Evolutionary conservation across 1,284 basidiomycete species (phyloP).

Genomic region (Fomitopsis pinicola): DNA sequence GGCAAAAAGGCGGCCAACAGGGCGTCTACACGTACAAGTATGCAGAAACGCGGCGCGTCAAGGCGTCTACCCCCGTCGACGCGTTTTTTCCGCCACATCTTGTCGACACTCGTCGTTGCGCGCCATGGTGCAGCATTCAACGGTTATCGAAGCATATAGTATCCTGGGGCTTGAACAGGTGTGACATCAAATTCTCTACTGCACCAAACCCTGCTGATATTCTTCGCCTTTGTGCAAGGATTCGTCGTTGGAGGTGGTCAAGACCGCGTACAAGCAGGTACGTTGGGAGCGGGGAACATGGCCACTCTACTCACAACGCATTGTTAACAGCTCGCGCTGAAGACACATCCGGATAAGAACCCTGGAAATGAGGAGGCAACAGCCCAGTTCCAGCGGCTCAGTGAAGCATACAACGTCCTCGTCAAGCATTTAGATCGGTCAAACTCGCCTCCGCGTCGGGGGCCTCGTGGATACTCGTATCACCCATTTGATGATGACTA

Average conservation of each 20-base stretch:
- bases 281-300: not conserved
- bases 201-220: not conserved
- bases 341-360: slow-evolving; percentile 74
- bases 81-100: slow-evolving; percentile 6
- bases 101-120: not conserved
- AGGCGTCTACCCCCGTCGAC: not conserved
- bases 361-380: slow-evolving; percentile 60
- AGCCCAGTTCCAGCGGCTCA: slow-evolving; percentile 59
- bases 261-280: slow-evolving; percentile 65
- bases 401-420: slow-evolving; percentile 62
- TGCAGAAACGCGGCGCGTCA: not conserved
- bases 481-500: slow-evolving; percentile 28
- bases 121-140: slow-evolving; percentile 22
- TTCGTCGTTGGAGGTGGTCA: slow-evolving; percentile 56
- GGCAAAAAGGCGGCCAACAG: too few relatives aligned
- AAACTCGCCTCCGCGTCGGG: slow-evolving; percentile 20
- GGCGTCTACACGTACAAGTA: not conserved
- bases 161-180: slow-evolving; percentile 60
- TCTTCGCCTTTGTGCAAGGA: slow-evolving; percentile 35
- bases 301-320: not conserved
- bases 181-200: slow-evolving; percentile 7
- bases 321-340: slow-evolving; percentile 50
- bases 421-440: slow-evolving; percentile 48
- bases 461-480: slow-evolving; percentile 11
- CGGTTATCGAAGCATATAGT: slow-evolving; percentile 46